phyloP scores from a whole-genome alignment of 2,329 filamentous ascomycete species.

The Thermomyces lanuginosus region DNA sequence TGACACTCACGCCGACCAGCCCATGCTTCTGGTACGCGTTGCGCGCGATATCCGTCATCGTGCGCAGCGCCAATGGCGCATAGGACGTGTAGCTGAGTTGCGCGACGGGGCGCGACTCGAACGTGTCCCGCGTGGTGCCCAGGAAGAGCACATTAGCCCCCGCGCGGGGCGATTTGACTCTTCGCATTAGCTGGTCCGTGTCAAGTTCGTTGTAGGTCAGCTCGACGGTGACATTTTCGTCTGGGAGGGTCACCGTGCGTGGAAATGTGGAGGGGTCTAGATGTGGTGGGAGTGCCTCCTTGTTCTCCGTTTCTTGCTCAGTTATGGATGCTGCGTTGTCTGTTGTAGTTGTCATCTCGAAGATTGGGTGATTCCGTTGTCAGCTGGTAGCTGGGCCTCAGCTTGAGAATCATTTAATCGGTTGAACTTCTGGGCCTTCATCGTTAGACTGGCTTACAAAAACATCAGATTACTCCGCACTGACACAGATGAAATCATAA shows the following conservation, averaged over 20 bases:
- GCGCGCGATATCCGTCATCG: slow-evolving; percentile 22
- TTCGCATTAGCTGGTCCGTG: slow-evolving; percentile 16
- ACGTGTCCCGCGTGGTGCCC: slow-evolving; percentile 30
- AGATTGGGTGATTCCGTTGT: too few species aligned
- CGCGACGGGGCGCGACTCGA: slow-evolving; percentile 24
- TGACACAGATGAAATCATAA: too few species aligned
- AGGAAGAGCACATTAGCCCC: slow-evolving; percentile 32
- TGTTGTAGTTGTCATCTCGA: background rate
- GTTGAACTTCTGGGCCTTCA: too few species aligned
- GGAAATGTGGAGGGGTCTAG: slow-evolving; percentile 27
- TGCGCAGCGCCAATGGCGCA: slow-evolving; percentile 26
- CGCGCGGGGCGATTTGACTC: slow-evolving; percentile 25
- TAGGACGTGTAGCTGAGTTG: slow-evolving; percentile 32
- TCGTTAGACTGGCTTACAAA: too few species aligned
- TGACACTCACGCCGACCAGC: slow-evolving; percentile 59
- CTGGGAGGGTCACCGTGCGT: slow-evolving; percentile 15
- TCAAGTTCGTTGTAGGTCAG: slow-evolving; percentile 27
- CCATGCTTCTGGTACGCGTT: slow-evolving; percentile 40
- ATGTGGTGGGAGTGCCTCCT: slow-evolving; percentile 12
- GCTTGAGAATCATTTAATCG: too few species aligned
- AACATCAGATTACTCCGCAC: too few species aligned
- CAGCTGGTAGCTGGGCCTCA: too few species aligned
- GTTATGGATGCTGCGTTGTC: slow-evolving; percentile 1
- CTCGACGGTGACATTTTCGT: slow-evolving; percentile 25
- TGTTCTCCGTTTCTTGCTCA: too few species aligned